phyloP scores from a whole-genome alignment of 2,329 filamentous ascomycete genomes.

The Hymenoscyphus fraxineus region DNA sequence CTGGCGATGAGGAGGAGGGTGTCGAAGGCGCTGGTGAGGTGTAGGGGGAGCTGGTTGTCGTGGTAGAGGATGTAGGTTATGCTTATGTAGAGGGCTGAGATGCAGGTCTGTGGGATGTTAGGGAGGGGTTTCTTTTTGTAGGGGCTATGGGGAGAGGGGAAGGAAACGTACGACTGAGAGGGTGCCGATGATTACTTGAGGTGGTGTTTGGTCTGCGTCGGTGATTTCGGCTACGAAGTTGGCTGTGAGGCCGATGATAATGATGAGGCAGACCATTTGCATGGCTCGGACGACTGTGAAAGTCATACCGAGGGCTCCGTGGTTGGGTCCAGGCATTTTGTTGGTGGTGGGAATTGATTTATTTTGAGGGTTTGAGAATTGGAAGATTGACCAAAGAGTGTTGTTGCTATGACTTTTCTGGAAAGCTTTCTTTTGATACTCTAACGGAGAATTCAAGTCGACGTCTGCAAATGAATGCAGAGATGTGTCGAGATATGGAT shows the following conservation, averaged over 20 bases:
- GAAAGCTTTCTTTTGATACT: not conserved
- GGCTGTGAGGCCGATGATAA: conserved; percentile 74
- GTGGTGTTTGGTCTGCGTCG: conserved; percentile 58
- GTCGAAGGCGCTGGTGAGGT: conserved; percentile 65
- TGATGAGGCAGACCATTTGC: conserved; percentile 67
- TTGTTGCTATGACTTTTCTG: conserved; percentile 2
- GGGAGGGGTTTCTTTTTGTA: not conserved
- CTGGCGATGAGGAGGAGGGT: conserved; percentile 68
- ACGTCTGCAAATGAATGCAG: not conserved
- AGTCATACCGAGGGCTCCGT: conserved; percentile 67
- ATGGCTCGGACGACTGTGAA: conserved; percentile 72
- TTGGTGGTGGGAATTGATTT: conserved; percentile 2
- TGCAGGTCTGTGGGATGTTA: conserved; percentile 57
- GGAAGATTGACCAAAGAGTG: not conserved
- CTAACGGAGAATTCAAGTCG: not conserved
- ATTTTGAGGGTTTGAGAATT: not conserved
- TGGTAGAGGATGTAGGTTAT: conserved; percentile 80
- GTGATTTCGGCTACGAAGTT: conserved; percentile 81
- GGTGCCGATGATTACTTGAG: conserved; percentile 71
- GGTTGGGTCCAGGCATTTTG: conserved; percentile 29
- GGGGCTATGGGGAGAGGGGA: not conserved
- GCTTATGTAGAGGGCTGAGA: conserved; percentile 73
- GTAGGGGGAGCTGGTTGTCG: conserved; percentile 70
- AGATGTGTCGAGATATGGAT: not conserved
- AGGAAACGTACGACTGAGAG: conserved; percentile 67